Conservation (phyloP, 2,329 filamentous ascomycete species). For the Westerdykella sp. region DNA sequence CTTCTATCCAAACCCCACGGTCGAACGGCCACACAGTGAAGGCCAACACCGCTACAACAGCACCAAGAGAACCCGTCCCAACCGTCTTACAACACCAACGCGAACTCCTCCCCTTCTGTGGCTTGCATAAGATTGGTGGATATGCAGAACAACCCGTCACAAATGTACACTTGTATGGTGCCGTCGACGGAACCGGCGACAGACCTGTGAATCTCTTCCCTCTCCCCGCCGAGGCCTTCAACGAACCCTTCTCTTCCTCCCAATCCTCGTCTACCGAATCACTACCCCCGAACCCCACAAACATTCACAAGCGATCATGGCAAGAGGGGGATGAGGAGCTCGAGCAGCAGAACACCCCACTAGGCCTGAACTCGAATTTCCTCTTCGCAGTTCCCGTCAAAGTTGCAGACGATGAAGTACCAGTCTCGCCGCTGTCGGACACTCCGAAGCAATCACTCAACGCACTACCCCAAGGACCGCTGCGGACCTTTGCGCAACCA, state of each 20-base stretch:
- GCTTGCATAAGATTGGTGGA: constrained; percentile 69
- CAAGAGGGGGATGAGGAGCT: constrained; percentile 39
- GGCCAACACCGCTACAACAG: constrained; percentile 12
- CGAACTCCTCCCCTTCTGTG: constrained; percentile 75
- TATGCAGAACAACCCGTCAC: constrained; percentile 53
- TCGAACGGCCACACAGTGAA: constrained; percentile 10
- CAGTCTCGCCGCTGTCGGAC: constrained; percentile 31
- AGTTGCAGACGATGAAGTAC: constrained; percentile 27
- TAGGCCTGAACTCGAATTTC: constrained; percentile 20
- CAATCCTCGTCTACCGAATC: constrained; percentile 27
- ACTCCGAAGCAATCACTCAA: constrained; percentile 17
- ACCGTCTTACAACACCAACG: constrained; percentile 33
- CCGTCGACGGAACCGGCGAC: constrained; percentile 34
- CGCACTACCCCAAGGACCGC: constrained; percentile 13
- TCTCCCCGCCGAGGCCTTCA: constrained; percentile 29
- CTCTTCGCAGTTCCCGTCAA: constrained; percentile 19
- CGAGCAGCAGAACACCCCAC: constrained; percentile 14
- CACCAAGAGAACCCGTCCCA: constrained; percentile 17
- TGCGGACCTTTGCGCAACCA: constrained; percentile 28
- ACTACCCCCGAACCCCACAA: constrained; percentile 17
- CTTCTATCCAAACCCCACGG: constrained; percentile 24
- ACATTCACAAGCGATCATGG: constrained; percentile 40
- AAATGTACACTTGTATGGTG: constrained; percentile 28
- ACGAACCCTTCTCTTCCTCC: constrained; percentile 26
- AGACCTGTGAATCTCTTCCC: constrained; percentile 23